Evolutionary conservation across 768 basidiomycete genomes (phyloP).

Genomic region (Pisolithus albus): DNA sequence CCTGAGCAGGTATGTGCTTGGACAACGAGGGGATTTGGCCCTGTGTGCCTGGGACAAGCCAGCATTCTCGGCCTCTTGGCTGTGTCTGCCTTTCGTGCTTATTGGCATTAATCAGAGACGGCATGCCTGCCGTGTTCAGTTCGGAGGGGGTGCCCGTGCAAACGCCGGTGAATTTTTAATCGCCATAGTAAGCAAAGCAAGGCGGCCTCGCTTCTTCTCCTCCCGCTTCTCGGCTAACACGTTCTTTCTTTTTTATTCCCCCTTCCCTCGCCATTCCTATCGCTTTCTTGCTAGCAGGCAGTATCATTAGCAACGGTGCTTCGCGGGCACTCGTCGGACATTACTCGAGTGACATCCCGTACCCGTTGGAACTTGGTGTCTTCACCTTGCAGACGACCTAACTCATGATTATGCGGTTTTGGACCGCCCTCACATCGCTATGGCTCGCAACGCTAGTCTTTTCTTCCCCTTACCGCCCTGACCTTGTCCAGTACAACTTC

Average conservation of each 20-base stretch:
- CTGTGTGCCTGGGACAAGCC: not conserved
- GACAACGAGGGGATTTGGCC: too few species aligned
- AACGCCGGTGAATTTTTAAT: not conserved
- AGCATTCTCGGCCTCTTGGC: not conserved
- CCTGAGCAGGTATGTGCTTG: too few species aligned
- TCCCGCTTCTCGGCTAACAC: not conserved
- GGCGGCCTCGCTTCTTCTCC: not conserved
- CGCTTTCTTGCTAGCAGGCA: not conserved
- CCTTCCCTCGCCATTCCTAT: constrained; percentile 11
- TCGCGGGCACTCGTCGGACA: not conserved
- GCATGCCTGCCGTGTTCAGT: not conserved
- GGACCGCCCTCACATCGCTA: constrained; percentile 27
- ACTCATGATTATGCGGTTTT: constrained; percentile 38
- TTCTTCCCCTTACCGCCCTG: constrained; percentile 62
- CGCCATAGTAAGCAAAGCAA: not conserved
- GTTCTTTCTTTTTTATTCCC: constrained; percentile 14
- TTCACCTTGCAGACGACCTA: constrained; percentile 1
- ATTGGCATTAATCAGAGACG: not conserved
- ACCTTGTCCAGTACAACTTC: constrained; percentile 68
- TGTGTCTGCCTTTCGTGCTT: not conserved
- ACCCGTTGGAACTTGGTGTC: not conserved
- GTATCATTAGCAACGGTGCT: too few species aligned
- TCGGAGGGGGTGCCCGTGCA: too few species aligned
- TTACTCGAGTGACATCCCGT: not conserved
- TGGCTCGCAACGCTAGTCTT: constrained; percentile 32